Evolutionary conservation across 768 basidiomycete species (phyloP).

Genomic region (Suillus subaureus): DNA sequence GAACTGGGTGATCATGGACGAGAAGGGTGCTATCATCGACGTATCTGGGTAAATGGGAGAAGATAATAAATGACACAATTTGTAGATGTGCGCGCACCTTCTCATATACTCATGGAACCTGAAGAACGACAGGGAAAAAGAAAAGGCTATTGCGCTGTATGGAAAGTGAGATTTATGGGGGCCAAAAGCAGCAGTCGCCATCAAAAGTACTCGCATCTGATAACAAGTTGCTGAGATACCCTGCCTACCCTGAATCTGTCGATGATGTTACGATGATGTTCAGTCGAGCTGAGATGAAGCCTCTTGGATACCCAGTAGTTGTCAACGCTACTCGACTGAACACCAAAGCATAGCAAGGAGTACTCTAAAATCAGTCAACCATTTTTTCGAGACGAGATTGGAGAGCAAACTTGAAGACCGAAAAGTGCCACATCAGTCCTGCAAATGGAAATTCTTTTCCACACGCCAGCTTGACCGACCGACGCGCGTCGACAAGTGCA

Average conservation of each 20-base stretch:
- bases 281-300: not conserved
- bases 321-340: not conserved
- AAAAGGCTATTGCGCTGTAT: not conserved
- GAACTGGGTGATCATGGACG: not conserved
- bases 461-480: slow-evolving; percentile 26
- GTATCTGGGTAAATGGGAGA: not conserved
- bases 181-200: not conserved
- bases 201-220: not conserved
- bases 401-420: not conserved
- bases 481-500: slow-evolving; percentile 41
- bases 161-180: not conserved
- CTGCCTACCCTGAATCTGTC: not conserved
- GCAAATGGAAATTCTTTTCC: slow-evolving; percentile 33
- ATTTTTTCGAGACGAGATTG: not conserved
- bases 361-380: not conserved
- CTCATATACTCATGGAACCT: not conserved
- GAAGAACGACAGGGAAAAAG: not conserved
- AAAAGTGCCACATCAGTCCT: not conserved
- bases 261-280: not conserved
- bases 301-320: not conserved
- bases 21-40: not conserved
- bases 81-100: not conserved
- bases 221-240: not conserved
- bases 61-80: not conserved
- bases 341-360: not conserved